Percentiles rank a stretch among this genome's conserved stretches.
These are phyloP conservation scores for Ambispora gerdemannii DNA, from an alignment of 192 early-diverging fungal genomes.

Conservation along the genomic window DNA sequence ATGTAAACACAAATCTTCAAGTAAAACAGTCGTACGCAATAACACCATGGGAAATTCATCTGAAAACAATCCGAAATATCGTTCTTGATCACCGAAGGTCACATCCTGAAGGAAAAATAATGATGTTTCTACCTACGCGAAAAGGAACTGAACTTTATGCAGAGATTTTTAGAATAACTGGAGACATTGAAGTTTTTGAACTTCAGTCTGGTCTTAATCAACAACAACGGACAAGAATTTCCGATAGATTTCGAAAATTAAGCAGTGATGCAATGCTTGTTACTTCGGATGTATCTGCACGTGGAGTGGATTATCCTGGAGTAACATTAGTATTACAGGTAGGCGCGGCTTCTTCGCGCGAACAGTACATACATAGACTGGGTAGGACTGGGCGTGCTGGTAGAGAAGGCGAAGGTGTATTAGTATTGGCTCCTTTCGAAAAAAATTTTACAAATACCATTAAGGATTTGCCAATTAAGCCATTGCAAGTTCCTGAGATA, in stretches of 20 bases:
- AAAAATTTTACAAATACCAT: conserved; percentile 64
- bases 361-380: conserved; percentile 94
- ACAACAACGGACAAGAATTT: conserved; percentile 62
- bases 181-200: conserved; percentile 50
- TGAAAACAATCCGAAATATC: conserved; percentile 59
- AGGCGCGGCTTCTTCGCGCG: conserved; percentile 74
- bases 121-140: conserved; percentile 87
- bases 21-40: conserved; percentile 77
- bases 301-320: conserved; percentile 95
- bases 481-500: conserved; percentile 41
- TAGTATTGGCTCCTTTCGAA: conserved; percentile 79
- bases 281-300: conserved; percentile 94
- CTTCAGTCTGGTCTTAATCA: conserved; percentile 83
- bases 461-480: conserved; percentile 54
- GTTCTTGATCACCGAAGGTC: conserved; percentile 59
- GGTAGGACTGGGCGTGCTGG: conserved; percentile 97
- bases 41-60: conserved; percentile 59
- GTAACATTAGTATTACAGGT: conserved; percentile 89
- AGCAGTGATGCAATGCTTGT: conserved; percentile 64
- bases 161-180: conserved; percentile 54
- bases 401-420: conserved; percentile 80
- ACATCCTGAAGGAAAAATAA: conserved; percentile 71
- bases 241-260: conserved; percentile 70
- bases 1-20: conserved; percentile 75
- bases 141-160: conserved; percentile 63